Evolutionary conservation across 1,284 basidiomycete genomes (phyloP).

Genomic region (Wolfiporia cocos): DNA sequence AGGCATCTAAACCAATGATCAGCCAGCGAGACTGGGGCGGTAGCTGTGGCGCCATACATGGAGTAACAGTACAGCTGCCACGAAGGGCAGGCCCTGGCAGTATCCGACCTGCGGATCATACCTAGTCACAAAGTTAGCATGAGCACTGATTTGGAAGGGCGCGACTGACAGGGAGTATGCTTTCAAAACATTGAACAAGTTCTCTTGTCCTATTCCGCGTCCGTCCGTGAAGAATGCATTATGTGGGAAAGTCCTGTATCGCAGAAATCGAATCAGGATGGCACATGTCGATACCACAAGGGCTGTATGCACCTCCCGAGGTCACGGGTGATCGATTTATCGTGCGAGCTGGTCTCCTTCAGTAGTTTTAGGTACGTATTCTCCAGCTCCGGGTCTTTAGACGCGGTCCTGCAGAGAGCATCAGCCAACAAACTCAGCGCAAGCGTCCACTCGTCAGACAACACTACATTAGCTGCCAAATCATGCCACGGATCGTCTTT

Average conservation of each 20-base stretch:
- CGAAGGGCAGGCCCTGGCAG: conserved; percentile 94
- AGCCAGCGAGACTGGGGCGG: conserved; percentile 3
- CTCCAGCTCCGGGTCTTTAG: conserved; percentile 88
- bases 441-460: conserved; percentile 2
- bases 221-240: conserved; percentile 94
- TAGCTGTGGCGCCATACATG: conserved; percentile 54
- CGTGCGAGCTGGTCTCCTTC: conserved; percentile 82
- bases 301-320: conserved; percentile 66
- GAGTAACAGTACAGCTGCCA: conserved; percentile 88
- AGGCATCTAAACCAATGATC: conserved; percentile 68
- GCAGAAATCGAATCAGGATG: conserved; percentile 3
- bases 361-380: conserved; percentile 79
- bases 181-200: conserved; percentile 95
- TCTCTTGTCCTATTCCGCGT: conserved; percentile 92
- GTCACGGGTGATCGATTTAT: conserved; percentile 92
- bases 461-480: conserved; percentile 94
- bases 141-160: conserved; percentile 5
- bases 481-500: conserved; percentile 81
- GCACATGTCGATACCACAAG: too few relatives aligned
- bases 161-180: conserved; percentile 82
- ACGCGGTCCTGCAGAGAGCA: conserved; percentile 57
- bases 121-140: conserved; percentile 32
- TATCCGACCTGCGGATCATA: conserved; percentile 96
- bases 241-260: conserved; percentile 85
- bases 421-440: conserved; percentile 5